Conservation (phyloP, 2,329 filamentous ascomycete species). For the Scedosporium boydii region DNA sequence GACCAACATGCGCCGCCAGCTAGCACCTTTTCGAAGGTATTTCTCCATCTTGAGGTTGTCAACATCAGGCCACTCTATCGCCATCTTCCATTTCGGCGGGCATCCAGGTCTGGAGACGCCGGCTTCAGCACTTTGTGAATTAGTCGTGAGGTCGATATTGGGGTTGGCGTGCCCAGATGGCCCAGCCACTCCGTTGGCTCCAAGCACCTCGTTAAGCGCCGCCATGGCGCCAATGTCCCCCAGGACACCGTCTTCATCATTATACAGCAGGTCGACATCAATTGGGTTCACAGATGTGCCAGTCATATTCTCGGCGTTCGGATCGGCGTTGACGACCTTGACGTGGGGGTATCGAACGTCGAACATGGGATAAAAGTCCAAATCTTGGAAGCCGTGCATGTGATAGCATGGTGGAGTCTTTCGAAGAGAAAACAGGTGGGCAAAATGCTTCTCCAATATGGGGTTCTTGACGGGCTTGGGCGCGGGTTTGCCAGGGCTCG, state of each 20-base stretch:
- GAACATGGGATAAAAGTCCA: conserved; percentile 6
- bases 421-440: neutral
- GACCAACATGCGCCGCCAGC: conserved; percentile 15
- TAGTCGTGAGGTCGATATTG: neutral
- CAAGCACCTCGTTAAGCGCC: neutral
- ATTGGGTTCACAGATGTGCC: neutral
- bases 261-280: neutral
- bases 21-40: conserved; percentile 11
- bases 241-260: neutral
- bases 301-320: neutral
- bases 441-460: conserved; percentile 3
- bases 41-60: conserved; percentile 2
- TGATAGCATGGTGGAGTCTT: neutral
- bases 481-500: neutral
- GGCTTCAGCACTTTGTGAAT: neutral
- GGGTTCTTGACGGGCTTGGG: neutral
- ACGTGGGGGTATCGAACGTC: conserved; percentile 1
- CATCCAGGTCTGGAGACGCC: neutral
- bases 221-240: neutral
- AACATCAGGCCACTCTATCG: neutral
- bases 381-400: conserved; percentile 3
- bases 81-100: neutral
- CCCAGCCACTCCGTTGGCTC: neutral
- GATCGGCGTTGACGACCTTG: neutral
- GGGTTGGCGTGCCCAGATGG: neutral